Evolutionary conservation across 768 basidiomycete species (phyloP).

Genomic region (Cyclocybe cylindracea): DNA sequence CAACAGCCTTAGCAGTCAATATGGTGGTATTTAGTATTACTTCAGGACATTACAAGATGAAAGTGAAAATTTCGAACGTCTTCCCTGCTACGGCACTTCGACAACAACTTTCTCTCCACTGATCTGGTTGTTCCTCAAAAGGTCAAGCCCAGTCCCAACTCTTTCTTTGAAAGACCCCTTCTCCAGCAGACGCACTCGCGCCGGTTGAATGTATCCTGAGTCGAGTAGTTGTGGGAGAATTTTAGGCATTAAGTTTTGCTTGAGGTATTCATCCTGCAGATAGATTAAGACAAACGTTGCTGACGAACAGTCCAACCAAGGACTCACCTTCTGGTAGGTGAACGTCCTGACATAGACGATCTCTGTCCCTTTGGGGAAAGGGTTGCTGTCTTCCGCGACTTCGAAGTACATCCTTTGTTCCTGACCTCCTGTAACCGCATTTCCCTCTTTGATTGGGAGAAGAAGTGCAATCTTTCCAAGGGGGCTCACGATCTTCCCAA

Average conservation of each 20-base stretch:
- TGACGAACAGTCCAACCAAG: background rate
- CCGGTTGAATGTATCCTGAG: conserved; percentile 40
- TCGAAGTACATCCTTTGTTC: conserved; percentile 32
- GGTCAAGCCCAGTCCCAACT: conserved; percentile 40
- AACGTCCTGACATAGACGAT: conserved; percentile 43
- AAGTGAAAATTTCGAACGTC: background rate
- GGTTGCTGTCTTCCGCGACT: conserved; percentile 33
- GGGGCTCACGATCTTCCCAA: conserved; percentile 38
- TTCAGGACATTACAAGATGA: background rate
- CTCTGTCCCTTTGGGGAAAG: conserved; percentile 37
- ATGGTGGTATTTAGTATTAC: background rate
- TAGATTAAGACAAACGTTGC: background rate
- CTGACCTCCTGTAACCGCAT: conserved; percentile 30
- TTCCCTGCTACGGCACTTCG: conserved; percentile 2
- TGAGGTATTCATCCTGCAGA: conserved; percentile 40
- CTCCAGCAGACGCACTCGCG: conserved; percentile 39
- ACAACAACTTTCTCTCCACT: conserved; percentile 54
- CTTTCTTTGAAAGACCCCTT: conserved; percentile 44
- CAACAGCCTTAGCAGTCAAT: background rate
- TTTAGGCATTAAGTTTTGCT: conserved; percentile 43
- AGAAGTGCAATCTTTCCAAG: conserved; percentile 43
- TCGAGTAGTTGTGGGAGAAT: conserved; percentile 45
- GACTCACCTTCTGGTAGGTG: conserved; percentile 37
- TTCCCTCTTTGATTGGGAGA: conserved; percentile 47
- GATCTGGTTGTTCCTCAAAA: conserved; percentile 47